phyloP scores from a whole-genome alignment of 306 rosid species.

The Heteromeles arbutifolia region DNA sequence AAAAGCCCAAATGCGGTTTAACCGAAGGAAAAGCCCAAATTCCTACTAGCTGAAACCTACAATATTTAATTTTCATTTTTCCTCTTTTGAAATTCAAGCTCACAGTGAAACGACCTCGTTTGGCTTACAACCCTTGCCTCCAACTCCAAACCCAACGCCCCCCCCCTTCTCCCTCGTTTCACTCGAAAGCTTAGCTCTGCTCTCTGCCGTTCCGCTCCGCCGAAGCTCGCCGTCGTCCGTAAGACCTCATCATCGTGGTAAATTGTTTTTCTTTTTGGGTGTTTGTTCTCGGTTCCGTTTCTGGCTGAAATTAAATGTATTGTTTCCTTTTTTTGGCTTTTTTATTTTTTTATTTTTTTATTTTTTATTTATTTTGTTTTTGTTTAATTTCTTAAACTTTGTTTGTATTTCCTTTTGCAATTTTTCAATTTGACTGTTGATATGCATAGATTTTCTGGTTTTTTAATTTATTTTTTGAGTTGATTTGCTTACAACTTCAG shows the following conservation, averaged over 20 bases:
- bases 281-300: not conserved
- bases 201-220: not conserved
- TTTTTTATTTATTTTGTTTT: not conserved
- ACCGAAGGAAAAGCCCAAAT: not conserved
- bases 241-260: not conserved
- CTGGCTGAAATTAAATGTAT: not conserved
- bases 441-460: not conserved
- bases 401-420: not conserved
- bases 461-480: not conserved
- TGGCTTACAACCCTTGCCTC: not conserved
- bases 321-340: not conserved
- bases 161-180: not conserved
- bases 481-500: not conserved
- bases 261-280: not conserved
- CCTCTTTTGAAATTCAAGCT: too few relatives aligned
- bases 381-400: not conserved
- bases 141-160: not conserved
- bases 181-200: not conserved
- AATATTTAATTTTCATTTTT: too few relatives aligned
- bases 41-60: not conserved
- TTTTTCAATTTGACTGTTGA: not conserved
- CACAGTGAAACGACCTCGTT: not conserved
- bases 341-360: too few relatives aligned
- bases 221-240: not conserved
- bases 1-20: not conserved